phyloP scores from a whole-genome alignment of 192 early-diverging fungal species.

The Entrophospora sp. region DNA sequence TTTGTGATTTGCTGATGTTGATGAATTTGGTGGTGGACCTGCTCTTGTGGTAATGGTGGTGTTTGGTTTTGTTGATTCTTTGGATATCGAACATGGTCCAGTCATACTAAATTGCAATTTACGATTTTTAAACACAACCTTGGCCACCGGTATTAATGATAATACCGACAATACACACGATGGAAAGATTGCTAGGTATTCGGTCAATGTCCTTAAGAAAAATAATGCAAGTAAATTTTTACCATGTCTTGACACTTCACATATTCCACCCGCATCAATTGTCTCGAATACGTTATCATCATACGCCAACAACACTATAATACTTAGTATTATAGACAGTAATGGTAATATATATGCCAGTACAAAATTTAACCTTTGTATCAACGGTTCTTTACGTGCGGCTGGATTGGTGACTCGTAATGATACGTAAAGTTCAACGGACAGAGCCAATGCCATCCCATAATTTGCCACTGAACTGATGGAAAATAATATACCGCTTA shows the following conservation, averaged over 20 bases:
- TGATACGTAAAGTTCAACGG: constrained; percentile 2
- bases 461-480: not conserved
- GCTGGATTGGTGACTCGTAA: not conserved
- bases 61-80: not conserved
- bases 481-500: not conserved
- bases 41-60: not conserved
- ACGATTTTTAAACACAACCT: not conserved
- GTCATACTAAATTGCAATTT: not conserved
- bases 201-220: not conserved
- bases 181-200: not conserved
- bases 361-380: not conserved
- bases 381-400: not conserved
- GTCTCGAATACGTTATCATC: not conserved
- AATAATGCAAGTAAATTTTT: not conserved
- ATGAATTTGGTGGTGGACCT: constrained; percentile 5
- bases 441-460: not conserved
- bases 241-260: not conserved
- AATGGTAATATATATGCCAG: not conserved
- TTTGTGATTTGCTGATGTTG: not conserved
- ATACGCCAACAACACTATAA: not conserved
- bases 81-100: not conserved
- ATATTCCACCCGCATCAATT: not conserved
- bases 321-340: not conserved
- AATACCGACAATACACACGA: not conserved
- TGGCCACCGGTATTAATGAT: not conserved